These are phyloP conservation scores for Suhomyces atakaporum DNA, from an alignment of 1,139 yeast genomes.

Conservation along the genomic window DNA sequence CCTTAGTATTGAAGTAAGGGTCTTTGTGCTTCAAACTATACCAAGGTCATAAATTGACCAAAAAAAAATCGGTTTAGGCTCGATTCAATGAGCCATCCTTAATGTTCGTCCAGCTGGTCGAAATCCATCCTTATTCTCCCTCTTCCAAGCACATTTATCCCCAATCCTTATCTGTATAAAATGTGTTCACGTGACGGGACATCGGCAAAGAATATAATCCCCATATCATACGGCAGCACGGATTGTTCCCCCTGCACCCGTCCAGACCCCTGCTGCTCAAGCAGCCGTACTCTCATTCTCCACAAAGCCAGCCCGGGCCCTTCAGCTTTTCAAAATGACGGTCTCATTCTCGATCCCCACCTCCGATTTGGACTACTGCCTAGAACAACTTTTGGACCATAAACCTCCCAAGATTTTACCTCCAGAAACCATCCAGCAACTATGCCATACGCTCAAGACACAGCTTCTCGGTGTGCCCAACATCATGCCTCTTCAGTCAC, in stretches of 20 bases:
- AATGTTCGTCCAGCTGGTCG: too few species aligned
- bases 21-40: too few species aligned
- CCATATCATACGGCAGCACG: not conserved
- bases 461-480: conserved; percentile 52
- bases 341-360: conserved; percentile 36
- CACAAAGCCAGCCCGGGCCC: too few species aligned
- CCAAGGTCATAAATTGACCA: too few species aligned
- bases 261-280: not conserved
- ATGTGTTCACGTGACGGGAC: not conserved
- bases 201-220: conserved; percentile 2
- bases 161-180: too few species aligned
- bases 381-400: conserved; percentile 44
- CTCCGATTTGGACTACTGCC: conserved; percentile 47
- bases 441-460: conserved; percentile 46
- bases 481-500: conserved; percentile 79
- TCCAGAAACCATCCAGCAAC: conserved; percentile 40
- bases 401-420: conserved; percentile 49
- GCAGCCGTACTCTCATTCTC: not conserved
- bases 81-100: too few species aligned
- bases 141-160: too few species aligned
- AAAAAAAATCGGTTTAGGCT: too few species aligned
- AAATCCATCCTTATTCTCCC: too few species aligned
- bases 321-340: too few species aligned
- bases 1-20: too few species aligned
- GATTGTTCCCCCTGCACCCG: not conserved